phyloP scores from a whole-genome alignment of 2,329 filamentous ascomycete species.

The Cordyceps cicadae region DNA sequence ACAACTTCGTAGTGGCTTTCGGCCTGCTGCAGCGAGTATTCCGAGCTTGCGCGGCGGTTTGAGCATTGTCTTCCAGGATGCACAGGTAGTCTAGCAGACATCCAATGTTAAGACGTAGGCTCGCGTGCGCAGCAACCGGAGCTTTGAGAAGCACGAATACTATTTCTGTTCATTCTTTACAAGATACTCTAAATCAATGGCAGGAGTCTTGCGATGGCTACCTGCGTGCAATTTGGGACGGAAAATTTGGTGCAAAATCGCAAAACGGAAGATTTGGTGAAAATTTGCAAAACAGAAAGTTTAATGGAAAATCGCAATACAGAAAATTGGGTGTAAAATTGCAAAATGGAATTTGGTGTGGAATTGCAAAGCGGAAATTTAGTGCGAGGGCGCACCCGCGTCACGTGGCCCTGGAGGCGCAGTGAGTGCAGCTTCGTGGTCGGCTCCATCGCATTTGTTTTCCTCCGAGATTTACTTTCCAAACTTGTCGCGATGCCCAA shows the following conservation, averaged over 20 bases:
- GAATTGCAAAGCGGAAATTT: too few species aligned
- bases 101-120: neutral
- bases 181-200: neutral
- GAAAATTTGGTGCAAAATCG: neutral
- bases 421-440: too few species aligned
- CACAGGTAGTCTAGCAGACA: neutral
- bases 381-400: too few species aligned
- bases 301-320: too few species aligned
- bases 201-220: neutral
- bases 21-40: neutral
- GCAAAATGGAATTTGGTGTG: too few species aligned
- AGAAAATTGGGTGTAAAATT: too few species aligned
- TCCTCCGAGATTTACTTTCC: too few species aligned
- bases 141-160: neutral
- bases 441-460: too few species aligned
- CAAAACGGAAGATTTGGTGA: neutral
- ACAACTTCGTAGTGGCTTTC: too few species aligned
- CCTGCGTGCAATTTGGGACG: neutral
- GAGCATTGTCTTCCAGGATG: neutral
- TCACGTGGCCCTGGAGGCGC: too few species aligned
- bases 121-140: neutral
- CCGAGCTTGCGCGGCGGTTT: neutral
- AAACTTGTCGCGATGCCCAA: too few species aligned
- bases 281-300: too few species aligned
- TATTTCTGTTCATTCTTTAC: neutral